Percentiles rank a stretch among this genome's conserved stretches.
These are phyloP conservation scores for Bryoglossum gracile DNA, from an alignment of 495 filamentous ascomycete species.

Conservation along the genomic window DNA sequence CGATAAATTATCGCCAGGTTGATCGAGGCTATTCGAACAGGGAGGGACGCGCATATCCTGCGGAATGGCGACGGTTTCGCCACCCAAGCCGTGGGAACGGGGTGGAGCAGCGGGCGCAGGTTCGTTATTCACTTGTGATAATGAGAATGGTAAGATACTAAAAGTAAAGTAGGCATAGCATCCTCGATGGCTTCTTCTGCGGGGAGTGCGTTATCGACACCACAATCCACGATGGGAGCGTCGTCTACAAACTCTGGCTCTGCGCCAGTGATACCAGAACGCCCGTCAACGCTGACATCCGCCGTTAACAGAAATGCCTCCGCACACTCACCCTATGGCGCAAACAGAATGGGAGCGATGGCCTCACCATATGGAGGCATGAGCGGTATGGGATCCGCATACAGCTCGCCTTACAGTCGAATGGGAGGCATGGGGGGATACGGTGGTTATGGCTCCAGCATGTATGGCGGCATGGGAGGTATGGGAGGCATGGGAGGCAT, in stretches of 20 bases:
- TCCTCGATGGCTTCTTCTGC: constrained; percentile 8
- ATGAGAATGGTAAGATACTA: too few relatives aligned
- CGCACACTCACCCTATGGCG: constrained; percentile 69
- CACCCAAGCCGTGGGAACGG: constrained; percentile 95
- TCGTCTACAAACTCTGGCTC: constrained; percentile 37
- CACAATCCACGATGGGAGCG: constrained; percentile 34
- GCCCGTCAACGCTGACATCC: constrained; percentile 67
- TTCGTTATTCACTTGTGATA: constrained; percentile 32
- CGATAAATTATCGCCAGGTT: constrained; percentile 4
- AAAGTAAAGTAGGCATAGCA: too few relatives aligned
- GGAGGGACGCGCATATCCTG: not conserved
- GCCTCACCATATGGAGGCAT: constrained; percentile 55
- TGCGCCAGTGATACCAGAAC: constrained; percentile 60
- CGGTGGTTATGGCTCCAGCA: constrained; percentile 11
- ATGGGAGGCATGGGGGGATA: constrained; percentile 41
- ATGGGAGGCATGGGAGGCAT: constrained; percentile 51
- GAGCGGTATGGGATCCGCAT: constrained; percentile 39
- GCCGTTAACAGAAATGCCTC: constrained; percentile 78
- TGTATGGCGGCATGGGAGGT: constrained; percentile 16
- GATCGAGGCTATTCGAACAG: not conserved
- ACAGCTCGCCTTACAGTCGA: constrained; percentile 40
- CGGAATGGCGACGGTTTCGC: constrained; percentile 43
- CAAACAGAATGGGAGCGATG: constrained; percentile 48
- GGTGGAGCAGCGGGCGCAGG: constrained; percentile 53
- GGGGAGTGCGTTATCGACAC: constrained; percentile 13